phyloP scores from a whole-genome alignment of 768 basidiomycete species.

The Megacollybia marginata region DNA sequence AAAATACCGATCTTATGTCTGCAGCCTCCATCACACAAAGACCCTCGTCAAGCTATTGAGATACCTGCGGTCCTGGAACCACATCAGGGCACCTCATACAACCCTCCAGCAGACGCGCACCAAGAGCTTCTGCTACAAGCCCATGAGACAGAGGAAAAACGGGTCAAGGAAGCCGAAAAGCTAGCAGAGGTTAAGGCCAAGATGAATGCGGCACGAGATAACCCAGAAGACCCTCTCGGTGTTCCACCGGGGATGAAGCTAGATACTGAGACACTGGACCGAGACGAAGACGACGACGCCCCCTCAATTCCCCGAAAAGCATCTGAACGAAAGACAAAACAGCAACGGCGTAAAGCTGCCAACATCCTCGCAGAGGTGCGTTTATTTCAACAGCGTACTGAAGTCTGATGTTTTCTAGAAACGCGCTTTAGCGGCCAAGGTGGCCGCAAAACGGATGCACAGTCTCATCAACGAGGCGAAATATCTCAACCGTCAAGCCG shows the following conservation, averaged over 20 bases:
- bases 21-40: conserved; percentile 41
- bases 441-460: conserved; percentile 52
- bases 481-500: conserved; percentile 35
- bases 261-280: conserved; percentile 24
- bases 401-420: conserved; percentile 33
- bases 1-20: conserved; percentile 1
- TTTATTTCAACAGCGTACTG: not conserved
- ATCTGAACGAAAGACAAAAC: conserved; percentile 43
- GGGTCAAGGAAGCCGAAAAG: conserved; percentile 45
- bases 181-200: conserved; percentile 46
- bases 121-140: conserved; percentile 64
- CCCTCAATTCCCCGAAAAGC: conserved; percentile 18
- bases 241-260: conserved; percentile 62
- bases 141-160: conserved; percentile 54
- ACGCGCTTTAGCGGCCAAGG: conserved; percentile 53
- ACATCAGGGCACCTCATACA: conserved; percentile 84
- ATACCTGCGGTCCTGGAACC: conserved; percentile 64
- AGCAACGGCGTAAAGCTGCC: conserved; percentile 64
- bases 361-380: conserved; percentile 58
- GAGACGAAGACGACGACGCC: conserved; percentile 27
- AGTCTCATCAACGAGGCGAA: conserved; percentile 52
- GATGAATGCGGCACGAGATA: conserved; percentile 41
- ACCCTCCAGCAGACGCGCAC: conserved; percentile 71
- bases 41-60: conserved; percentile 46
- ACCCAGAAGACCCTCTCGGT: conserved; percentile 23